Percentiles rank a stretch among this genome's conserved stretches.
These are phyloP conservation scores for Dittrichia graveolens DNA, from an alignment of 129 eudicot genomes.

Conservation along the genomic window DNA sequence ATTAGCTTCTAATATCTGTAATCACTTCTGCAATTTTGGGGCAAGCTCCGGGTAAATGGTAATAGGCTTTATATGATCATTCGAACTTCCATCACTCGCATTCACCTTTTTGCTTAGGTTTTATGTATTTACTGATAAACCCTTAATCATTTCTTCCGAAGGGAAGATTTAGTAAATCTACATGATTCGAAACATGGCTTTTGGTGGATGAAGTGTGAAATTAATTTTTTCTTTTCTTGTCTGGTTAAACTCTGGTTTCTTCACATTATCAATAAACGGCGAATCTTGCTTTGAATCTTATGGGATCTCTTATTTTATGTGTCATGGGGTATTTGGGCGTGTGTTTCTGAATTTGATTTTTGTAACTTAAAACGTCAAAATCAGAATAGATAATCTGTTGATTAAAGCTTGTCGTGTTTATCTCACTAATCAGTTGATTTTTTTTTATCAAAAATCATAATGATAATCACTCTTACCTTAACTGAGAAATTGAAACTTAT, in stretches of 20 bases:
- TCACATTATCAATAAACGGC: not conserved
- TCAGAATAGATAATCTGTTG: not conserved
- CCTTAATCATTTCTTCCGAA: not conserved
- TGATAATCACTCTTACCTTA: no score
- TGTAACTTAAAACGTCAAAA: not conserved
- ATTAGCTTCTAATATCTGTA: not conserved
- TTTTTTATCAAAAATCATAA: no score
- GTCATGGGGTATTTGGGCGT: not conserved
- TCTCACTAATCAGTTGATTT: not conserved
- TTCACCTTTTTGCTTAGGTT: constrained; percentile 15
- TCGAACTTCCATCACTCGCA: not conserved
- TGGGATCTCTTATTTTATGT: constrained; percentile 9
- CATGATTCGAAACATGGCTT: not conserved
- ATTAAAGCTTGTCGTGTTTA: not conserved
- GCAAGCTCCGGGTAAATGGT: constrained; percentile 14
- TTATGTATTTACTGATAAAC: not conserved
- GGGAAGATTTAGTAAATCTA: not conserved
- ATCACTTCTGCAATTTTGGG: constrained; percentile 4
- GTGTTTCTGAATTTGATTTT: not conserved
- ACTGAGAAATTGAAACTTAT: no score
- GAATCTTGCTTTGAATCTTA: not conserved
- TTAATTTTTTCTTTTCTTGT: no score
- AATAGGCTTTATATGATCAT: not conserved
- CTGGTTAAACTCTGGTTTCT: not conserved
- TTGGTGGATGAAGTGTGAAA: not conserved